Percentiles rank a stretch among this genome's conserved stretches.
Conservation (phyloP, 495 filamentous ascomycete species). For the Penicillium fimorum region DNA sequence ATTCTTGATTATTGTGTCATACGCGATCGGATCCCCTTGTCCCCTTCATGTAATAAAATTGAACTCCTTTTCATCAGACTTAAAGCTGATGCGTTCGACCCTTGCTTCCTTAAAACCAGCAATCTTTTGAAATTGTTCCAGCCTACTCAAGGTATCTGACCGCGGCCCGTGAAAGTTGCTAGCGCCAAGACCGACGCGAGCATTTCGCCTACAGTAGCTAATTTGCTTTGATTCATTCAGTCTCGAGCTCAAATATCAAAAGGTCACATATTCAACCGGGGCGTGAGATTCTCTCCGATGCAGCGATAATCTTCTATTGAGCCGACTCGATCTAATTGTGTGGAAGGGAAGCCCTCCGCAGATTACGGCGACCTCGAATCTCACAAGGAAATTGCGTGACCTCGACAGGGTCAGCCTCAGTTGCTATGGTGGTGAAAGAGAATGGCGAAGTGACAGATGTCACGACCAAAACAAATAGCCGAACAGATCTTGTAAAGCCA, state of each 20-base stretch:
- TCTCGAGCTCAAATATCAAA: slow-evolving; percentile 4
- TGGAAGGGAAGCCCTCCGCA: slow-evolving; percentile 5
- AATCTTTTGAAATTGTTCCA: neutral
- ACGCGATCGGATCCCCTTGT: neutral
- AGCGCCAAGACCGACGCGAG: slow-evolving; percentile 32
- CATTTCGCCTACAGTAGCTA: slow-evolving; percentile 22
- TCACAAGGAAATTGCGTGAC: slow-evolving; percentile 10
- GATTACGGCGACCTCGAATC: slow-evolving; percentile 10
- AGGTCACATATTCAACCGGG: neutral
- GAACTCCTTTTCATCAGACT: neutral
- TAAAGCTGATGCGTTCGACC: neutral
- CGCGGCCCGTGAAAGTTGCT: slow-evolving; percentile 26
- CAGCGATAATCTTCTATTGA: slow-evolving; percentile 1
- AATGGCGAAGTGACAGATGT: slow-evolving; percentile 32
- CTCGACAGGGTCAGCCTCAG: slow-evolving; percentile 12
- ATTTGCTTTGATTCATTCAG: slow-evolving; percentile 10
- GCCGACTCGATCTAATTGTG: slow-evolving; percentile 3
- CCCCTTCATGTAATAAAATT: neutral
- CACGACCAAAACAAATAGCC: slow-evolving; percentile 16
- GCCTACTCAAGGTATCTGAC: slow-evolving; percentile 11
- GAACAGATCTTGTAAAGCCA: slow-evolving; percentile 10
- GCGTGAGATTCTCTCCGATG: slow-evolving; percentile 5
- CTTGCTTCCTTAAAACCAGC: slow-evolving; percentile 14
- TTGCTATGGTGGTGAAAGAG: slow-evolving; percentile 27
- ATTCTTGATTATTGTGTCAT: slow-evolving; percentile 16